Evolutionary conservation across 2,329 filamentous ascomycete genomes (phyloP), one percentile per base, ranked within the genome.

Genomic region (Drechslera avenae): DNA sequence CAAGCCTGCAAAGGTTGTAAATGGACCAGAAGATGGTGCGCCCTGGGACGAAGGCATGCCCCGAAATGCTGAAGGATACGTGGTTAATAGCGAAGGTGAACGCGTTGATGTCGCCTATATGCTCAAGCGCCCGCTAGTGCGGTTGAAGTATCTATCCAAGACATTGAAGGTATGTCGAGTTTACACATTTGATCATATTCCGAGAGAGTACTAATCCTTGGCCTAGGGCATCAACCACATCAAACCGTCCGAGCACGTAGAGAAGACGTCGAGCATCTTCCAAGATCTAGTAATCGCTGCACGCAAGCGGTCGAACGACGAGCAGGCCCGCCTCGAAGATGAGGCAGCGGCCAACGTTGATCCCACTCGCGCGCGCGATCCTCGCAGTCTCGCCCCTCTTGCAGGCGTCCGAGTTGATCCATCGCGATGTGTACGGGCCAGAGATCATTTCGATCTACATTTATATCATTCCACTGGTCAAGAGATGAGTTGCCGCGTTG

Each of bases 31-130:
- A 2, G 73, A 75, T 52, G 73, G 77, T 28, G 76, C 79, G 10
- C 76, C 77, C 4, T 80, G 80, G 67, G 81, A 84, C 48, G 80
- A 83, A 34, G 76, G 74, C 4, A 76, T 86, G 70, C 77, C 80
- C 28, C 76, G 81, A 56, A 83, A 86, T 64, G 78, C 82, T 37
- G 78, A 84, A 53, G 83, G 83, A 9, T 83, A 86, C 62, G 76
- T 86, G 13, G 75, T 85, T 41, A 85, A 91, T 59, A 84, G 84
- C 28, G 83, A 93, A 56, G 94, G 93, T 10, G 91, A 97, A 71
- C 86, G 91, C 43, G 91, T 97, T 7, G 94, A 97, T 69, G 94
- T 99, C 39, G 92, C 92, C 6, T 95, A 94, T 73, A 80, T 99
- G 37, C 79, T 99, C 44, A 97, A 96, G 75, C 81, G 93, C 46